These are phyloP conservation scores for Monosporascus sp. DNA, from an alignment of 2,329 filamentous ascomycete genomes.

Conservation along the genomic window DNA sequence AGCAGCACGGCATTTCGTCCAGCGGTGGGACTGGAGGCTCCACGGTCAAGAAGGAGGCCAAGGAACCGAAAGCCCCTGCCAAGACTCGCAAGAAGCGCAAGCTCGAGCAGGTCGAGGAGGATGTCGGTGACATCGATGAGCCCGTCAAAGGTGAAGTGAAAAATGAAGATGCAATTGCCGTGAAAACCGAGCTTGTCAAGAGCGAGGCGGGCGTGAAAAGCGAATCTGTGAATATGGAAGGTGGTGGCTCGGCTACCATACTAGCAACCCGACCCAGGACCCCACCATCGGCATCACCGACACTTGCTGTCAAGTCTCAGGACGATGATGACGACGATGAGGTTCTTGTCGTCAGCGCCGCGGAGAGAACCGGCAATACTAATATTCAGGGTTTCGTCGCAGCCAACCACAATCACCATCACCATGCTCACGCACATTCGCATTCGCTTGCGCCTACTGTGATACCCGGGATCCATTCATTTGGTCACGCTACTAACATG, in stretches of 20 bases:
- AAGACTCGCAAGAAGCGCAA: conserved; percentile 25
- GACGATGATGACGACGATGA: conserved; percentile 22
- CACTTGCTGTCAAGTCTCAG: conserved; percentile 7
- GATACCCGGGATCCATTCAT: conserved; percentile 16
- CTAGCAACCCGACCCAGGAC: conserved; percentile 1
- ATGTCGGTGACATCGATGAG: conserved; percentile 28
- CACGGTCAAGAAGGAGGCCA: conserved; percentile 18
- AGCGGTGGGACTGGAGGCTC: conserved; percentile 17
- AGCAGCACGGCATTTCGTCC: conserved; percentile 45
- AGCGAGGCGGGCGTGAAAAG: not conserved
- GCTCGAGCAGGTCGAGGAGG: conserved; percentile 30
- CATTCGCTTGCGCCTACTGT: conserved; percentile 8
- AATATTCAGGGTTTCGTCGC: not conserved
- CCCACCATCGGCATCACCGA: conserved; percentile 5
- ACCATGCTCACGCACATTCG: conserved; percentile 12
- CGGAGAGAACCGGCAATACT: conserved; percentile 12
- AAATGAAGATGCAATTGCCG: conserved; percentile 22
- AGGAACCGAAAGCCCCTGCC: conserved; percentile 12
- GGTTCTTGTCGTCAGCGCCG: conserved; percentile 21
- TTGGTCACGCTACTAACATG: conserved; percentile 25
- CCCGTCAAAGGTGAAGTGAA: conserved; percentile 26
- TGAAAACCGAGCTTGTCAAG: conserved; percentile 22
- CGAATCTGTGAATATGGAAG: conserved; percentile 23
- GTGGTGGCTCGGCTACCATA: conserved; percentile 7
- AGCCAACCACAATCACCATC: conserved; percentile 7